Conservation (phyloP, 2,329 filamentous ascomycete species). For the Calycina marina region DNA sequence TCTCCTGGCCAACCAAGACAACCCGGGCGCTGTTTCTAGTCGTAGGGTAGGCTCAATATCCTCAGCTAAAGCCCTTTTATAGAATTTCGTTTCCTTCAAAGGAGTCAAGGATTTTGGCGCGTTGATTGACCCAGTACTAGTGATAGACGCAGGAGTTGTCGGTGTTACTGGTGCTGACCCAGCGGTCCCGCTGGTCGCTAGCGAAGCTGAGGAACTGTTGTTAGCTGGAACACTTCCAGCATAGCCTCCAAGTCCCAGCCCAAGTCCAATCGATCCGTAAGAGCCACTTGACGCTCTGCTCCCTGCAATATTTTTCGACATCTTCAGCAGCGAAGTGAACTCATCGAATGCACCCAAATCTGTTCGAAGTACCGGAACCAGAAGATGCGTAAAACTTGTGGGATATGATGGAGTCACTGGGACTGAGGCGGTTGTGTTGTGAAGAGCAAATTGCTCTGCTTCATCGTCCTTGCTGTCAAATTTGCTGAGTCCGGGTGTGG, state of each 20-base stretch:
- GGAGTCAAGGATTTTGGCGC: constrained; percentile 34
- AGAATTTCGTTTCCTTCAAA: constrained; percentile 85
- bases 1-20: constrained; percentile 86
- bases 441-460: constrained; percentile 20
- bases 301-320: constrained; percentile 41
- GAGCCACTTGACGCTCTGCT: constrained; percentile 62
- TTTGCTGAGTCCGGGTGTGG: constrained; percentile 62
- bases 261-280: constrained; percentile 39
- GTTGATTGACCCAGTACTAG: constrained; percentile 29
- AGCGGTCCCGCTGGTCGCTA: constrained; percentile 34
- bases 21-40: constrained; percentile 73
- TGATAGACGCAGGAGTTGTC: constrained; percentile 38
- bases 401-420: constrained; percentile 39
- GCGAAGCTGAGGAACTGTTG: constrained; percentile 45
- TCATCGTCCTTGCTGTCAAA: constrained; percentile 44
- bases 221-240: constrained; percentile 31
- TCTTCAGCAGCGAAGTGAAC: constrained; percentile 62
- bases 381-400: constrained; percentile 64
- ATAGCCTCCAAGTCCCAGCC: constrained; percentile 31
- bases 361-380: constrained; percentile 70
- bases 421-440: constrained; percentile 24
- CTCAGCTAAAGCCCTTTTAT: constrained; percentile 75
- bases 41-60: constrained; percentile 91
- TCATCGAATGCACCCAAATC: constrained; percentile 75
- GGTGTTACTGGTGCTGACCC: constrained; percentile 43